phyloP scores from a whole-genome alignment of 106 monocot genomes.

The Dendrobium catenatum region DNA sequence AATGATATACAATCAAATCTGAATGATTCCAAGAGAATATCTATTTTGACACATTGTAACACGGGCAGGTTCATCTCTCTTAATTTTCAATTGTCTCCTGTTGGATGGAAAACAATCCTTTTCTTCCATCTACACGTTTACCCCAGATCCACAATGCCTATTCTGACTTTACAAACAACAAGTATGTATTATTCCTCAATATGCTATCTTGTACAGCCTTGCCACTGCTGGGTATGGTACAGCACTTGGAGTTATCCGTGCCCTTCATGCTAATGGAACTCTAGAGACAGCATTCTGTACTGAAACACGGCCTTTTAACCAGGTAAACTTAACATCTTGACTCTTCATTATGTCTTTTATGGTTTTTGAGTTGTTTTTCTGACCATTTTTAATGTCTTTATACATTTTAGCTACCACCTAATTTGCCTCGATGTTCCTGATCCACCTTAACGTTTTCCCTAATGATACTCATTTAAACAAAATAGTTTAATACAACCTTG shows the following conservation, averaged over 20 bases:
- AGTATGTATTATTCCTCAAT: neutral
- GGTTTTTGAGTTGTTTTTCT: neutral
- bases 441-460: neutral
- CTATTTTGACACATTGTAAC: slow-evolving; percentile 92
- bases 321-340: slow-evolving; percentile 25
- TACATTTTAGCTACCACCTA: neutral
- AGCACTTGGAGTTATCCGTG: slow-evolving; percentile 91
- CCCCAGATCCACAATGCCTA: neutral
- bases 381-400: neutral
- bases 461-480: neutral
- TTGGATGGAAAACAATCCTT: neutral
- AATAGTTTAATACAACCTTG: neutral
- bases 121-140: neutral
- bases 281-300: slow-evolving; percentile 84
- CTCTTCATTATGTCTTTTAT: neutral
- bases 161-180: neutral
- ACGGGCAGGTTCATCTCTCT: slow-evolving; percentile 71
- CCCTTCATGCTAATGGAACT: slow-evolving; percentile 58
- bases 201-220: slow-evolving; percentile 44
- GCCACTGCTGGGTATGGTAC: slow-evolving; percentile 99
- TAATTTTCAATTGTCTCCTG: neutral
- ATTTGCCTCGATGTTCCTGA: neutral
- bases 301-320: slow-evolving; percentile 96
- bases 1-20: slow-evolving; percentile 28
- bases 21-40: slow-evolving; percentile 31